Percentiles rank a stretch among this genome's conserved stretches.
Evolutionary conservation across 2,329 filamentous ascomycete species (phyloP).

Genomic region (Cladosporium sp.): DNA sequence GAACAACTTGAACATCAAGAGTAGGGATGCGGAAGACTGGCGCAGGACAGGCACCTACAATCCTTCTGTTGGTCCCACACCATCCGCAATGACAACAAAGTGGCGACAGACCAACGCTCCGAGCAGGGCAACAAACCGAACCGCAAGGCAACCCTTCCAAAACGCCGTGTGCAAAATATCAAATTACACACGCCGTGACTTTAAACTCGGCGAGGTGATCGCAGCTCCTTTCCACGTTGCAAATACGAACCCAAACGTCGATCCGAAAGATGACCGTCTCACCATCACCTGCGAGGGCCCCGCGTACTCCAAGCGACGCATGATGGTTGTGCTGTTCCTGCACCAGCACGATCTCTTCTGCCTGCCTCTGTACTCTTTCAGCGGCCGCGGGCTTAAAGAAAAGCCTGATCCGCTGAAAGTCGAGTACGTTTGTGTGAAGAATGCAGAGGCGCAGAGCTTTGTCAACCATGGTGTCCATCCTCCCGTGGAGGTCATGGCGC

Average conservation of each 20-base stretch:
- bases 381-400: not conserved
- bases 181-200: conserved; percentile 11
- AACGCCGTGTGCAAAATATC: not conserved
- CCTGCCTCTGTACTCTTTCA: conserved; percentile 15
- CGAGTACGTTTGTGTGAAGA: conserved; percentile 15
- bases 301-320: conserved; percentile 18
- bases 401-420: conserved; percentile 6
- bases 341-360: conserved; percentile 16
- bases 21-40: too few relatives aligned
- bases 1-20: not conserved
- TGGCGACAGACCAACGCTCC: not conserved
- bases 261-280: not conserved
- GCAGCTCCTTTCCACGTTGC: conserved; percentile 17
- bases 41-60: not conserved
- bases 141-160: too few relatives aligned
- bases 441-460: not conserved
- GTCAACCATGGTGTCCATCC: conserved; percentile 11
- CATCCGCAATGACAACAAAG: conserved; percentile 2
- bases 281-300: conserved; percentile 12
- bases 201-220: conserved; percentile 17
- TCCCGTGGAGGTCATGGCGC: not conserved
- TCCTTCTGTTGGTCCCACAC: conserved; percentile 12
- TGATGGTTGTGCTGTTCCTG: conserved; percentile 18
- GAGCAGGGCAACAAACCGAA: not conserved
- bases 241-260: conserved; percentile 16